These are phyloP conservation scores for Citrus australasica DNA, from an alignment of 345 rosid genomes.

Conservation along the genomic window DNA sequence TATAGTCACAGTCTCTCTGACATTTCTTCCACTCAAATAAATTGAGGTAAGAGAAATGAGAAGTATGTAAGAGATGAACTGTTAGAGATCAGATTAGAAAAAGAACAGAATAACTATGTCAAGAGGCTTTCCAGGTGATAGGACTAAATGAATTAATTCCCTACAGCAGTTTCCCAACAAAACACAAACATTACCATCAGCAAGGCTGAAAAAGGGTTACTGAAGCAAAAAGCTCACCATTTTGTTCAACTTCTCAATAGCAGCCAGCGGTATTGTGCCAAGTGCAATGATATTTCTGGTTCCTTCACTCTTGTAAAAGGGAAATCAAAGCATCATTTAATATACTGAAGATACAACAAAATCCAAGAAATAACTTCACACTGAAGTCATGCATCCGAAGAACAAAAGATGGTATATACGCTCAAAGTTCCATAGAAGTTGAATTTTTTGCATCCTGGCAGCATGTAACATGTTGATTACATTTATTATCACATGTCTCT, in stretches of 20 bases:
- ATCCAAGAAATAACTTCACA: background rate
- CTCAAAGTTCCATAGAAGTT: background rate
- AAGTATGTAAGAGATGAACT: background rate
- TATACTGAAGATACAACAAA: background rate
- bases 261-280: constrained; percentile 78
- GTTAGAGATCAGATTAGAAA: background rate
- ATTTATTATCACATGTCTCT: background rate
- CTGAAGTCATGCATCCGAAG: background rate
- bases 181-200: background rate
- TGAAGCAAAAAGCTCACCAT: constrained; percentile 43
- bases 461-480: background rate
- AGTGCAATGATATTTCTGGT: constrained; percentile 65
- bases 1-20: background rate
- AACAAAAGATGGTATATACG: background rate
- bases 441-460: background rate
- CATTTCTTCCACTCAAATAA: background rate
- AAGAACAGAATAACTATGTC: no score
- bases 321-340: constrained; percentile 13
- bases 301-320: constrained; percentile 65
- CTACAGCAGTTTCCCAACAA: background rate
- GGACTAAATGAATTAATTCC: background rate
- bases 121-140: background rate
- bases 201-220: background rate
- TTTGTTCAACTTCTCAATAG: constrained; percentile 94
- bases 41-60: background rate